These are phyloP conservation scores for Penicillium hordei DNA, from an alignment of 2,329 filamentous ascomycete genomes.

Conservation along the genomic window DNA sequence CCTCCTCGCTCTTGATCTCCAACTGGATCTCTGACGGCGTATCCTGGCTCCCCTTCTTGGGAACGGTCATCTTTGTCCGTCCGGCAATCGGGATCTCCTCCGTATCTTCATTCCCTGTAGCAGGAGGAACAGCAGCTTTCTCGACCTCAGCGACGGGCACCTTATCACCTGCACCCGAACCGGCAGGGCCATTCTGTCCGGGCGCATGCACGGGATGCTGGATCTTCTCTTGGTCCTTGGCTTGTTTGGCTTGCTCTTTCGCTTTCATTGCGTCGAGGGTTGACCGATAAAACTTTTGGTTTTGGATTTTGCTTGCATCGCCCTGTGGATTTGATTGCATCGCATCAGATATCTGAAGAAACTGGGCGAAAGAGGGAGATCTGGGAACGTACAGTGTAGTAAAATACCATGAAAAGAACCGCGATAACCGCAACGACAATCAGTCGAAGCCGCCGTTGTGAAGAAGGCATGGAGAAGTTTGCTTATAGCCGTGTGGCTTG, in stretches of 20 bases:
- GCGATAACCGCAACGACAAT: conserved; percentile 65
- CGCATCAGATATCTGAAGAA: conserved; percentile 1
- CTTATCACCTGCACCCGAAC: conserved; percentile 46
- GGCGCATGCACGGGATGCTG: conserved; percentile 33
- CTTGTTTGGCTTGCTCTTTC: conserved; percentile 41
- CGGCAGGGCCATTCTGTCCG: conserved; percentile 21
- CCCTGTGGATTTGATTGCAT: conserved; percentile 29
- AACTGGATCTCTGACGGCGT: conserved; percentile 20
- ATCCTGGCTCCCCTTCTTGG: conserved; percentile 36
- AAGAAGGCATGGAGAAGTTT: conserved; percentile 62
- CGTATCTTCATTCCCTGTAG: conserved; percentile 43
- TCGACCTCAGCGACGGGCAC: conserved; percentile 60
- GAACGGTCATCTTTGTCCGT: conserved; percentile 51
- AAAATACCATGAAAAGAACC: conserved; percentile 66
- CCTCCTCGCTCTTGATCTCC: conserved; percentile 7
- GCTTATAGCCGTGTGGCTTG: not conserved
- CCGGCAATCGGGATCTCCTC: conserved; percentile 55
- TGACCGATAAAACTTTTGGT: conserved; percentile 55
- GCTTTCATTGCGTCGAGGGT: conserved; percentile 57
- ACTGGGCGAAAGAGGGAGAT: not conserved
- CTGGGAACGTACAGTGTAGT: conserved; percentile 62
- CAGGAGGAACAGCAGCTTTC: conserved; percentile 34
- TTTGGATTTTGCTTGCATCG: conserved; percentile 42
- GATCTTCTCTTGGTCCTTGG: conserved; percentile 57
- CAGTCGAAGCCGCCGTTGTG: conserved; percentile 68